These are phyloP conservation scores for Spathaspora girioi DNA, from an alignment of 805 yeast genomes.

Conservation along the genomic window DNA sequence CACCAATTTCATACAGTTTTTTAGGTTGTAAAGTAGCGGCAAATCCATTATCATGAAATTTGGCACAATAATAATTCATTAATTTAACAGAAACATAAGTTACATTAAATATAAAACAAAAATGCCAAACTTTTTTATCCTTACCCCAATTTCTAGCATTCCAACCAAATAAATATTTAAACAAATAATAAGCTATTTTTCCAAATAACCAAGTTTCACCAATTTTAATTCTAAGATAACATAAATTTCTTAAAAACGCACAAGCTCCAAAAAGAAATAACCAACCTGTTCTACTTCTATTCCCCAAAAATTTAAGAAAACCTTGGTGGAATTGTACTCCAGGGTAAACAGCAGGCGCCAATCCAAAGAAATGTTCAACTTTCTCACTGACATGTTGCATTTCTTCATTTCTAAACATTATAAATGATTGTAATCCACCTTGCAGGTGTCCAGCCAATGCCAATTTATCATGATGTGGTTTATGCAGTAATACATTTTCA, in stretches of 20 bases:
- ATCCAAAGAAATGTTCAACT: conserved; percentile 65
- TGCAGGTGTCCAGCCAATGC: conserved; percentile 83
- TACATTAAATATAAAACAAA: conserved; percentile 84
- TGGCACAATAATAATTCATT: conserved; percentile 88
- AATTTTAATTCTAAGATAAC: conserved; percentile 46
- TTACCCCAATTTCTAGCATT: conserved; percentile 62
- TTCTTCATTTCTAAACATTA: conserved; percentile 51
- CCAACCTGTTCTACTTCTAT: conserved; percentile 40
- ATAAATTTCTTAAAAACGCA: conserved; percentile 76
- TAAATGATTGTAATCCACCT: conserved; percentile 84
- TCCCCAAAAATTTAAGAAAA: conserved; percentile 62
- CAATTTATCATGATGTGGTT: conserved; percentile 42
- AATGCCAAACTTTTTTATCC: conserved; percentile 60
- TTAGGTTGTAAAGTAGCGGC: conserved; percentile 33
- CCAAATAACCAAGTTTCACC: conserved; percentile 50
- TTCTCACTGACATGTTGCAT: conserved; percentile 41
- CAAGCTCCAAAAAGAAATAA: conserved; percentile 67
- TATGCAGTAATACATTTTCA: conserved; percentile 48
- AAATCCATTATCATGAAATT: conserved; percentile 36
- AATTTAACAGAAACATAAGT: conserved; percentile 73
- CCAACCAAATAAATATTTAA: conserved; percentile 88
- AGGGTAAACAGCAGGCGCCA: conserved; percentile 91
- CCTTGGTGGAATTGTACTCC: conserved; percentile 65
- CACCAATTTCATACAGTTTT: conserved; percentile 21
- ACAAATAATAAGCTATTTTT: conserved; percentile 70